Base-by-base conservation (phyloP, 1,139 yeast genomes). In the Wickerhamomyces sp. region DNA sequence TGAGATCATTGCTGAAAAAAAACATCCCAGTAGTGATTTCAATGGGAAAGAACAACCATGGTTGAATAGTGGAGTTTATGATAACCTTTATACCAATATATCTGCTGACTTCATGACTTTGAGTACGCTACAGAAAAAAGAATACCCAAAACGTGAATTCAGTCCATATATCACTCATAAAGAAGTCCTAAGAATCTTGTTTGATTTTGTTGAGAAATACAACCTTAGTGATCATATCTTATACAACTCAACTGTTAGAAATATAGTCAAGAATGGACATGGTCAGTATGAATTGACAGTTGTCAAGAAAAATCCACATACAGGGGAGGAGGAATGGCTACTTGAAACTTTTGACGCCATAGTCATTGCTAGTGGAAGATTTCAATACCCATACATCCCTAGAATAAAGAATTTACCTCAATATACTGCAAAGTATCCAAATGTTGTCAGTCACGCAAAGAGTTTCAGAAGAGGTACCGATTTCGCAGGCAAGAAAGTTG, bases 341-440 rank as follows among this genome's bases (percentile, higher is more conserved):
- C 46, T 48, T 6, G 70, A 68, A 45, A 49, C 51, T 9, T 70
- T 67, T 46, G 75, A 72, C 50, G 57, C 53, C 40, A 48, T 45
- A 2, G 66, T 66, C 26, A 59, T 71, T 31, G 75, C 75, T 33
- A 66, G 62, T 43, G 78, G 78, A 2, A 69, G 71, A 50, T 69
- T 66, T 45, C 68, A 67, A 36, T 62, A 71, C 26, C 79, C 78
- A 0, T 68, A 59, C 49, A 60, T 73, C 32, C 78, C 78, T 45
- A 45, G 50, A 26, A 67, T 64, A 43, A 73, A 69, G 64, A 33
- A 33, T 33, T n/a, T 33, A 9, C 10, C 13, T n/a, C 14, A n/a
- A n/a, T 33, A n/a, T 33, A 10, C 62, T 45, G 52, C 56, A 10
- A 57, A 57, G 31, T 57, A 59, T 49, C 76, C 76, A 3, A 62